Evolutionary conservation across 1,284 basidiomycete species (phyloP).

Genomic region (Ustilago tritici): DNA sequence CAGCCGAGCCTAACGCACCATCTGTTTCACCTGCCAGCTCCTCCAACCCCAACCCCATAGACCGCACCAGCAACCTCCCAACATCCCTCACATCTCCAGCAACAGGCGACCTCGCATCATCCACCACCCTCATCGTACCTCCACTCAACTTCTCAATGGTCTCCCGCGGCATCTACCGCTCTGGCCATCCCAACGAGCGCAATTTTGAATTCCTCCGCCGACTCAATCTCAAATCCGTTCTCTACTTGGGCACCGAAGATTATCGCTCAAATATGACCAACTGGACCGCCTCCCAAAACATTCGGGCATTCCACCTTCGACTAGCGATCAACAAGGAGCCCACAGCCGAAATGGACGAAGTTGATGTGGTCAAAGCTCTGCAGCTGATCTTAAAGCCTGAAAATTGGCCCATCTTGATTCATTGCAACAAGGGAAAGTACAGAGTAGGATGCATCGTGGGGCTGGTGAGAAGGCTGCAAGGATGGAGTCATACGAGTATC

Average conservation of each 20-base stretch:
- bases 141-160: slow-evolving; percentile 69
- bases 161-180: slow-evolving; percentile 63
- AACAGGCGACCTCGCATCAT: slow-evolving; percentile 13
- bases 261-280: slow-evolving; percentile 59
- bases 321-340: slow-evolving; percentile 68
- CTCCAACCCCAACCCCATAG: background rate
- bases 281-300: slow-evolving; percentile 49
- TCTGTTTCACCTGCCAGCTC: background rate
- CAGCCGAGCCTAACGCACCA: background rate
- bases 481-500: slow-evolving; percentile 67
- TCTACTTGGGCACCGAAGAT: slow-evolving; percentile 66
- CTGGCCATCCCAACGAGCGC: slow-evolving; percentile 68
- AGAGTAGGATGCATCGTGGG: slow-evolving; percentile 66
- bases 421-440: slow-evolving; percentile 69
- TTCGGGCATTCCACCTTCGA: slow-evolving; percentile 61
- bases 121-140: slow-evolving; percentile 57
- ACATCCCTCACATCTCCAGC: slow-evolving; percentile 1
- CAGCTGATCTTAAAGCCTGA: slow-evolving; percentile 50
- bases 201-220: slow-evolving; percentile 65
- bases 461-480: slow-evolving; percentile 62
- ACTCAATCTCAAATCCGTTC: slow-evolving; percentile 61
- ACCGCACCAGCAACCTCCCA: background rate
- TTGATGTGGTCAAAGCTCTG: slow-evolving; percentile 55
- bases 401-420: slow-evolving; percentile 65
- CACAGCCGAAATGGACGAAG: slow-evolving; percentile 65